phyloP scores from a whole-genome alignment of 495 filamentous ascomycete species.

The Trichoderma orchidacearum region DNA sequence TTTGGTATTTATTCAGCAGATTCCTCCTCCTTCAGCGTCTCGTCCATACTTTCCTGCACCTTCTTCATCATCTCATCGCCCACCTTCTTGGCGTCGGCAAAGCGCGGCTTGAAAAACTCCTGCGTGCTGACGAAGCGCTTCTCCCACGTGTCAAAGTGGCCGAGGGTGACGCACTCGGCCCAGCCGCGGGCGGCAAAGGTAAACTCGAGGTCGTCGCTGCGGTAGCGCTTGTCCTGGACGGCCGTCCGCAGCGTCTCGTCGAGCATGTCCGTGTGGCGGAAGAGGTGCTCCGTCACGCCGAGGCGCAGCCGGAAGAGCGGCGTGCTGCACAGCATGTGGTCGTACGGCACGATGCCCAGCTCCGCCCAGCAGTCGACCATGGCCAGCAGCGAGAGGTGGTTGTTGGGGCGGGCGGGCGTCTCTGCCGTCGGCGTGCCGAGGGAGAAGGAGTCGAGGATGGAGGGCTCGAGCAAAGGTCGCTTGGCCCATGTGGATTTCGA shows the following conservation, averaged over 20 bases:
- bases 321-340: slow-evolving; percentile 98
- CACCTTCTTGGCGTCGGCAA: slow-evolving; percentile 68
- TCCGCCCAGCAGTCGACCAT: slow-evolving; percentile 98
- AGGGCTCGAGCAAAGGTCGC: slow-evolving; percentile 62
- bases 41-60: slow-evolving; percentile 61
- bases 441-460: slow-evolving; percentile 77
- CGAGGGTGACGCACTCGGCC: slow-evolving; percentile 82
- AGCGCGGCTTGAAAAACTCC: slow-evolving; percentile 78
- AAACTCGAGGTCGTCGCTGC: slow-evolving; percentile 88
- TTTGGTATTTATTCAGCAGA: background rate
- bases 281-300: slow-evolving; percentile 92
- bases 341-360: slow-evolving; percentile 85
- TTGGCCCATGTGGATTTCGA: slow-evolving; percentile 26
- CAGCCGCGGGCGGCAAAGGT: slow-evolving; percentile 92
- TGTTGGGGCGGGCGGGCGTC: slow-evolving; percentile 51
- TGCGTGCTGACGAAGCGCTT: slow-evolving; percentile 83
- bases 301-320: slow-evolving; percentile 98
- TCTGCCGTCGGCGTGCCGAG: slow-evolving; percentile 37
- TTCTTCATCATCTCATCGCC: slow-evolving; percentile 97
- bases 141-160: slow-evolving; percentile 81
- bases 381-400: slow-evolving; percentile 84
- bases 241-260: slow-evolving; percentile 79
- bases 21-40: background rate
- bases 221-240: slow-evolving; percentile 74
- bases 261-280: slow-evolving; percentile 69